Base-by-base conservation (phyloP, 2,329 filamentous ascomycete species). In the Ophiostoma triangulosporum region DNA sequence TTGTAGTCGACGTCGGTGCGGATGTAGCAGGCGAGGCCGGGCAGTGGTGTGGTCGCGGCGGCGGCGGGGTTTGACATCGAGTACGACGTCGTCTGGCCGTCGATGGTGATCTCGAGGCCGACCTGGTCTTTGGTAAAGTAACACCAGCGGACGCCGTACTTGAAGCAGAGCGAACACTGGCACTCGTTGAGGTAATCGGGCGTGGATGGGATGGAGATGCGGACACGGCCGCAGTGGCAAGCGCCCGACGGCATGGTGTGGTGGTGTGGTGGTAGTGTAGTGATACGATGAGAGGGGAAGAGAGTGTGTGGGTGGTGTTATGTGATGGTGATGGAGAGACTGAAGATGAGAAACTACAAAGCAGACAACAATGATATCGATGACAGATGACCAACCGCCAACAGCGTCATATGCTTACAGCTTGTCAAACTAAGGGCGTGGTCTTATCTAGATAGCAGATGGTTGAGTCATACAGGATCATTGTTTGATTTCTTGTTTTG, bases 161-260 rank as follows among this genome's bases (percentile, higher is more conserved):
- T 58, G 50, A 57, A 62, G 56, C 58, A 62, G 14, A 61, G 35
- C 29, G 56, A 56, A 50, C 61, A 62, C 32, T 51, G 53, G 46
- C 61, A 62, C 48, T 62, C 57, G 48, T 60, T 62, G 33, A 58
- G 51, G n/a, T 40, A 45, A 4, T 33, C 32, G 3, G 58, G 58
- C 27, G 54, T 51, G 8, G 26, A 17, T 11, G 60, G 59, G 4
- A 58, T 36, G 15, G 50, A 22, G 51, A 62, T 27, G 35, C 48
- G 51, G 35, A 62, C 54, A 14, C 52, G 56, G 40, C 59, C 58
- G 56, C 58, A 62, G 56, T 60, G 60, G 49, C 61, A 62, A n/a
- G 53, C 43, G 22, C 51, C 50, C 6, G 29, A 9, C 7, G 52
- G 26, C 26, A 48, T 49, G 11, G 36, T 53, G 20, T 33, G 20